Evolutionary conservation across 495 filamentous ascomycete genomes (phyloP), one percentile per base, ranked within the genome.

Genomic region (Chaetomidium leptoderma): DNA sequence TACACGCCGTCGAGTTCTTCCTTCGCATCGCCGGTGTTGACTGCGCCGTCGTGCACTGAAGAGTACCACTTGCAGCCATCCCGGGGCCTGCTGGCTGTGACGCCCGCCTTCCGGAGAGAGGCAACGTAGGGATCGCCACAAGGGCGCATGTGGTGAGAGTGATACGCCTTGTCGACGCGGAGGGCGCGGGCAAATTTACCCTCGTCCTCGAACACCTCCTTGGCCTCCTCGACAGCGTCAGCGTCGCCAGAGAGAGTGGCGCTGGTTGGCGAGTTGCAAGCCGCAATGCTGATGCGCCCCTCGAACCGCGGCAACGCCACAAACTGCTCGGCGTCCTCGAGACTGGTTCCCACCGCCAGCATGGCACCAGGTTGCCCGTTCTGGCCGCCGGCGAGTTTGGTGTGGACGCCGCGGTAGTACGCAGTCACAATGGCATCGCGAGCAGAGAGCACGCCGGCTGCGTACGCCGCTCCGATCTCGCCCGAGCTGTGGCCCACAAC

Each of bases 171-270:
- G 3, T 59, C 55, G 11, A 74, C 71, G 13, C 62, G 57, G 13
- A 78, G 58, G 17, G 57, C 60, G 23, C 73, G 58, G 2, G 56
- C 59, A 21, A 65, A 64, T 33, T 62, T 55, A 32, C 46, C 50
- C 8, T 55, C 40, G 5, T 54, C 53, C n/a, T 53, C 45, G 21
- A 65, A 35, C 1, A 62, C 42, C 11, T 48, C 17, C 35, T 52
- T 46, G 0, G 71, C 62, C 23, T 72, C 53, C 0, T 63, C 39
- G n/a, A 78, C 30, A 10, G 60, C 72, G 7, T 62, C 57, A 0
- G 43, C 23, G 47, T 77, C 71, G 4, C 79, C 80, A 4, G 72
- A 74, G 0, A 81, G 30, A 0, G 80, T 83, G 4, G 76, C 63
- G 40, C 71, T 77, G 0, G 52, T 27, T 0, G 74, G 71, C 10